These are phyloP conservation scores for Linum tenue DNA, from an alignment of 345 rosid genomes.

Conservation along the genomic window DNA sequence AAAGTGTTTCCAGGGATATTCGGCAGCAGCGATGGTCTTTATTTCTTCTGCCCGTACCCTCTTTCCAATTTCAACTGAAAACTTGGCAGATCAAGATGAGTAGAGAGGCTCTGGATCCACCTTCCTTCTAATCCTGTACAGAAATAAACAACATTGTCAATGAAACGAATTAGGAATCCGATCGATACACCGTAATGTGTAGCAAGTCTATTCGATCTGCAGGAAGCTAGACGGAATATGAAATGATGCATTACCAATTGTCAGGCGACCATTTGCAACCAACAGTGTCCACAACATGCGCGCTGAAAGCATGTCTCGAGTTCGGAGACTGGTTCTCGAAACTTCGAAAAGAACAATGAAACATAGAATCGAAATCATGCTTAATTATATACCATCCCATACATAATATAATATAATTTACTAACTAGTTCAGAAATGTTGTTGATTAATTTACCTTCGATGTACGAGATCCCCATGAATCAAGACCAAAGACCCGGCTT, in stretches of 20 bases:
- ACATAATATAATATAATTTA: slow-evolving; percentile 2
- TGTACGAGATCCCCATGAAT: slow-evolving; percentile 90
- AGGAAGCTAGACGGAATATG: no score
- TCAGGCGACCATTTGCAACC: slow-evolving; percentile 84
- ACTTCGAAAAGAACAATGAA: slow-evolving; percentile 24
- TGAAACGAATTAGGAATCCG: no score
- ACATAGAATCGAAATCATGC: neutral
- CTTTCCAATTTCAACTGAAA: no score
- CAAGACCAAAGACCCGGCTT: slow-evolving; percentile 82
- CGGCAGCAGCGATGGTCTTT: no score
- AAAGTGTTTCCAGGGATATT: no score
- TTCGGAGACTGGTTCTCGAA: slow-evolving; percentile 69
- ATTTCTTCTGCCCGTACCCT: no score
- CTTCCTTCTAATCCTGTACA: neutral
- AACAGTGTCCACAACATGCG: slow-evolving; percentile 83
- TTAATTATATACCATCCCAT: neutral
- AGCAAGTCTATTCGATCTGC: no score
- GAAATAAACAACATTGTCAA: no score
- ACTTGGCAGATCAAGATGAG: neutral
- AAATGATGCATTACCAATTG: slow-evolving; percentile 46
- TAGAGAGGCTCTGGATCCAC: neutral
- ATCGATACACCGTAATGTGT: no score
- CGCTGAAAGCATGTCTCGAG: slow-evolving; percentile 92
- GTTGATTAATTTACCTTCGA: slow-evolving; percentile 45
- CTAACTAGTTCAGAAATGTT: neutral